Base-by-base conservation (phyloP, 2,329 filamentous ascomycete genomes). In the Cladosporium sp. region DNA sequence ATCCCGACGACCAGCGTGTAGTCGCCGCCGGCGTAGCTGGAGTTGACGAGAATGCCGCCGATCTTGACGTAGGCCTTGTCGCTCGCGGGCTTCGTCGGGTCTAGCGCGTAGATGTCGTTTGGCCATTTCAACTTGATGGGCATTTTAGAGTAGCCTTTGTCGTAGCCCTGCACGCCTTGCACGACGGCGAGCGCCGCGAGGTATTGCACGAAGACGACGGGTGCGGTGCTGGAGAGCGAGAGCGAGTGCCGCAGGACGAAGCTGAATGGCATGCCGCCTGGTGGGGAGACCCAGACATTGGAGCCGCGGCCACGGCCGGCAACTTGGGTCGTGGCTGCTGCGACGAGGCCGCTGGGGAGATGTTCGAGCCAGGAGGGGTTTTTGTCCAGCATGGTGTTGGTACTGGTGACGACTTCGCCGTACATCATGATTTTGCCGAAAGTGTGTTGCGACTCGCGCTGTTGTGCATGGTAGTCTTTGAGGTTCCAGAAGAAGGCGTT, bases 51-150 rank as follows among this genome's bases (percentile, higher is more conserved):
- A 57, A 98, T 93, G 5, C 93, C 93, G 49, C 89, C 89, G 50
- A 98, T 91, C 66, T 98, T 98, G 59, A 90, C 84, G 61, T 93
- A 93, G 63, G 89, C 85, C 18, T 81, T 75, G 1, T 85, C 85
- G 53, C 45, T 33, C 4, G 46, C 16, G 35, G 43, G 16, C 10
- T 57, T 54, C 3, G 51, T 43, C 0, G 69, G 69, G 44, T 68
- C 65, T 10, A 69, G 61, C 2, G 70, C 71, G 61, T 75, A 74
- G 51, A 98, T 88, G 66, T 98, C 93, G 63, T 98, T 98, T 9
- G 93, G 93, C 93, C 93, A 98, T 70, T 98, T 98, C 32, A 98
- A 73, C 66, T 87, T 90, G 38, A 98, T 78, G 0, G 88, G 87
- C 4, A 97, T 69, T 0, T 82, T 75, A 5, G 81, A 77, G 68